phyloP scores from a whole-genome alignment of 2,329 filamentous ascomycete species.

The Neospermospora avenae region DNA sequence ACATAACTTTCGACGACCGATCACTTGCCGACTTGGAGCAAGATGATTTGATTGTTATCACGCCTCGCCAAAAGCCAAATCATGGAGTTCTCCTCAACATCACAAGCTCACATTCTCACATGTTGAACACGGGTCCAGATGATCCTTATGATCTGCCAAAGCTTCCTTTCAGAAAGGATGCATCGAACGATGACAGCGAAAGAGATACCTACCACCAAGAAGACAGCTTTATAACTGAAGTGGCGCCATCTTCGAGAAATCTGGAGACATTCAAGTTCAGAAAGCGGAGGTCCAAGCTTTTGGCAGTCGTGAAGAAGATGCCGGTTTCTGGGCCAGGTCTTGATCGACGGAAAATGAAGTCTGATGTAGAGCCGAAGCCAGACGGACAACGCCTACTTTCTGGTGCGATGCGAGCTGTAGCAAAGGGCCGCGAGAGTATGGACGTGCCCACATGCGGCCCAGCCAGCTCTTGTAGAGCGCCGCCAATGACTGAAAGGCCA shows the following conservation, averaged over 20 bases:
- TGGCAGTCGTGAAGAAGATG: background rate
- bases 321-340: background rate
- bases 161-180: background rate
- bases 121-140: background rate
- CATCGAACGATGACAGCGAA: background rate
- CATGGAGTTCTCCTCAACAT: background rate
- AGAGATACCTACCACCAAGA: constrained; percentile 9
- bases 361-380: background rate
- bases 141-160: constrained; percentile 4
- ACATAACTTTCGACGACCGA: background rate
- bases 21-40: constrained; percentile 12
- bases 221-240: constrained; percentile 30
- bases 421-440: background rate
- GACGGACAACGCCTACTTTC: background rate
- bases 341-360: background rate
- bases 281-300: constrained; percentile 22
- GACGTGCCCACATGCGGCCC: background rate
- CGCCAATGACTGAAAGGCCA: background rate
- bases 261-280: constrained; percentile 32
- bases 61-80: background rate
- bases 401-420: background rate
- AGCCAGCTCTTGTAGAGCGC: background rate
- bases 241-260: constrained; percentile 32
- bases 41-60: constrained; percentile 10
- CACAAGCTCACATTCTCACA: background rate